Evolutionary conservation across 345 rosid species (phyloP), one percentile per base, ranked within the genome.

Genomic region (Balakata baccata): DNA sequence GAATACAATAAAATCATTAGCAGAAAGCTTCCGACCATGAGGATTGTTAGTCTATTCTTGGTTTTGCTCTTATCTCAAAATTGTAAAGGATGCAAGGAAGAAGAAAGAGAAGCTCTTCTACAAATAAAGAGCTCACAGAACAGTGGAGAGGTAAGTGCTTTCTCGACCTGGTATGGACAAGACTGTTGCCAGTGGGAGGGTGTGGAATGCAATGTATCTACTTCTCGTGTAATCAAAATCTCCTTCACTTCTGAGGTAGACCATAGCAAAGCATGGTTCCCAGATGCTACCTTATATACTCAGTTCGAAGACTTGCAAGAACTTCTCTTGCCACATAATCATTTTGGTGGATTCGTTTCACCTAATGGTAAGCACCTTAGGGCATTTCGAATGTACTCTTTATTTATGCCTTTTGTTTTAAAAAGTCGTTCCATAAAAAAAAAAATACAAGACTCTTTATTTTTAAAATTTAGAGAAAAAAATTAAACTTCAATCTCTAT

Each of bases 271-370:
- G 0, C 11, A 0, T 78, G 81, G 73, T 61, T 50, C 39, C 77
- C 73, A 29, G 61, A 72, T 64, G 65, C 73, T 17, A 72, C 77
- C 6, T n/a, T 73, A 3, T 72, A 72, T 66, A 64, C 77, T 29
- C 34, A 29, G 34, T 29, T 29, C 2, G 34, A 29, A 29, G 34
- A 29, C 34, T 29, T 29, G 2, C 63, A 61, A 20, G 43, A 66
- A 16, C 76, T 78, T 43, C 37, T 60, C 20, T 61, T 73, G 45
- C 23, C 73, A 2, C 65, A 77, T 25, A 78, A 78, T 45, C 14
- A 43, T 1, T 67, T 78, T 7, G 37, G 34, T 3, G 74, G 74
- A 67, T 78, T 73, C 74, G 53, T n/a, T 39, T 69, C 79, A 75
- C 64, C 64, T 46, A 10, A 50, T 7, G 78, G 68, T 74, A 74